Base-by-base conservation (phyloP, 495 filamentous ascomycete species). In the Neurospora sp. region DNA sequence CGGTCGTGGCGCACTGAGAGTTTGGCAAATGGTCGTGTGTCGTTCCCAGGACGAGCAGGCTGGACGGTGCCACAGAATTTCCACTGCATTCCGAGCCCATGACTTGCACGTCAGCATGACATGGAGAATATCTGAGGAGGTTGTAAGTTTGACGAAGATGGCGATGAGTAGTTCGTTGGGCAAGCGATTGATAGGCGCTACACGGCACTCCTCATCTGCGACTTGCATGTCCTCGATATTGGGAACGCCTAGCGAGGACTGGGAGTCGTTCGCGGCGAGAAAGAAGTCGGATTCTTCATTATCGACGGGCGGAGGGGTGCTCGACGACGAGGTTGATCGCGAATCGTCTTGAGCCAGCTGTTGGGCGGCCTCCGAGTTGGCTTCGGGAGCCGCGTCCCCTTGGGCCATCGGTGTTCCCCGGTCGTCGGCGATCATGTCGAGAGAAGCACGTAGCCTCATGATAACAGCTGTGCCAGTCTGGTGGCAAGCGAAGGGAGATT, bases 91-190 rank as follows among this genome's bases (percentile, higher is more conserved):
- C 73, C 91, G 86, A 59, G 96, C 91, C 96, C 96, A 99, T 74
- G 90, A 89, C 78, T 93, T 93, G 77, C 90, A 97, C 9, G 97
- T 95, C 77, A 95, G 84, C 93, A 99, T 95, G 79, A 93, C 95
- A 80, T 89, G 91, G 74, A 92, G 84, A 73, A 98, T 87, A 77
- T 98, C 96, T 5, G 81, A 80, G 4, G 93, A 86, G 39, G 88
- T 89, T 77, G 81, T 88, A 59, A 99, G 89, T 78, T 94, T 96
- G 16, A 92, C 86, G 82, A 99, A 98, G 71, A 97, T 92, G 78
- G 89, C 88, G 74, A 99, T 98, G 70, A 98, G 87, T 68, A 99
- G 91, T 84, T 99, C 96, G 75, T 94, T 93, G 14, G 96, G 96
- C 39, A 99, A 88, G 61, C 90, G 88, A 69, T 91, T 89, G 74